These are phyloP conservation scores for Annona squamosa DNA, from an alignment of 164 flowering plant genomes.

Conservation along the genomic window DNA sequence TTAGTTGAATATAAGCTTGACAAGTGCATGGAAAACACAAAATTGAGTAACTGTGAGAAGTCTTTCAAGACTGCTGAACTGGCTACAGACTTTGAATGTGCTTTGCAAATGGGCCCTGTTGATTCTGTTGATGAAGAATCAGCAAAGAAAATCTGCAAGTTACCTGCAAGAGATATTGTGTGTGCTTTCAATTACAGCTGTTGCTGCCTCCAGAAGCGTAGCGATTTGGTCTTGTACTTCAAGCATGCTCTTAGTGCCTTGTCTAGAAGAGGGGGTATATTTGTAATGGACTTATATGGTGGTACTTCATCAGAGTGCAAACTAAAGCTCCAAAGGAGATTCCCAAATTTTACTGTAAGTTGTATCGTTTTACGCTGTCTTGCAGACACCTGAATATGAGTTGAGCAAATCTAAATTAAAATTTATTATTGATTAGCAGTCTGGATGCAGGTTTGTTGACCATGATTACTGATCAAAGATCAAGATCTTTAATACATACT, in stretches of 20 bases:
- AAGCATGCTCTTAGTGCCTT: slow-evolving; percentile 56
- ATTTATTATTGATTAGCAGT: no score
- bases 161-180: slow-evolving; percentile 73
- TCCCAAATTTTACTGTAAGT: slow-evolving; percentile 74
- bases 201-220: slow-evolving; percentile 77
- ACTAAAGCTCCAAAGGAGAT: slow-evolving; percentile 70
- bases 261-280: slow-evolving; percentile 79
- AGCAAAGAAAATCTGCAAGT: slow-evolving; percentile 22
- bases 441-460: no score
- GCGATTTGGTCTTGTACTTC: slow-evolving; percentile 70
- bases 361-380: not conserved
- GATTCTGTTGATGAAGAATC: slow-evolving; percentile 13
- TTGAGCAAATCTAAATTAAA: no score
- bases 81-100: slow-evolving; percentile 11
- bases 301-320: slow-evolving; percentile 78
- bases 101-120: slow-evolving; percentile 1
- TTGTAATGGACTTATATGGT: slow-evolving; percentile 95
- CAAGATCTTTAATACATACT: no score
- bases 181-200: slow-evolving; percentile 98
- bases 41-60: slow-evolving; percentile 24
- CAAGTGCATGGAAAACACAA: slow-evolving; percentile 27
- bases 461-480: no score
- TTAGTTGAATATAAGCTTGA: slow-evolving; percentile 34
- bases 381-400: no score
- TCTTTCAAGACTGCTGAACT: slow-evolving; percentile 5